A percentile compares a stretch with the other conserved stretches of the same genome.
Evolutionary conservation across 108 stramenopile species (phyloP).

Genomic region (Craspedostauros australis): DNA sequence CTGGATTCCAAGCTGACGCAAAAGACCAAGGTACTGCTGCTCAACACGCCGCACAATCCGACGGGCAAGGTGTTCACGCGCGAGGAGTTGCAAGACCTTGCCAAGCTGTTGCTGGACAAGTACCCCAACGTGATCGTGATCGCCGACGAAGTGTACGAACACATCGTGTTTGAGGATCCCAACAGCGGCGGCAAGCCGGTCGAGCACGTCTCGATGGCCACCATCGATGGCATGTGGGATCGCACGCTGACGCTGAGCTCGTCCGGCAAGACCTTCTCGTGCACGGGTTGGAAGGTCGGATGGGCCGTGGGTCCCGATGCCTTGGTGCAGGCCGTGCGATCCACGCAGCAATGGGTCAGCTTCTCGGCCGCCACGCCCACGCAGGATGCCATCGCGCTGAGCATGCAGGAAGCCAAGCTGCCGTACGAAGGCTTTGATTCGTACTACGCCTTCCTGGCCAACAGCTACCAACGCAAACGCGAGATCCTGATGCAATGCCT

Average conservation of each 20-base stretch:
- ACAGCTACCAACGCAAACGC: conserved; percentile 56
- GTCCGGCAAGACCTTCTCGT: conserved; percentile 85
- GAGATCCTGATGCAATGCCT: conserved; percentile 42
- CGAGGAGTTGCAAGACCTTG: conserved; percentile 66
- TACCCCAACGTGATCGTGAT: conserved; percentile 72
- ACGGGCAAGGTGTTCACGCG: conserved; percentile 93
- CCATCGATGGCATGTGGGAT: conserved; percentile 48
- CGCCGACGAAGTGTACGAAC: conserved; percentile 86
- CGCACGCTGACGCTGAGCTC: conserved; percentile 76
- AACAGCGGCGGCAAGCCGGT: too few relatives aligned
- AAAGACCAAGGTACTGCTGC: conserved; percentile 56
- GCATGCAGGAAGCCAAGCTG: conserved; percentile 38
- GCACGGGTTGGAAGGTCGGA: conserved; percentile 91
- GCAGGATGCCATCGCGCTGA: conserved; percentile 72
- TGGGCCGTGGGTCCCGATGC: conserved; percentile 73
- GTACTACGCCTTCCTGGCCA: conserved; percentile 65
- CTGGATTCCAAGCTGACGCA: conserved; percentile 52
- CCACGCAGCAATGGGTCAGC: conserved; percentile 71
- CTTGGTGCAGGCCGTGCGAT: conserved; percentile 50
- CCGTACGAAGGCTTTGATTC: conserved; percentile 57
- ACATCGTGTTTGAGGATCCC: conserved; percentile 75
- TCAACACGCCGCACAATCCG: conserved; percentile 98
- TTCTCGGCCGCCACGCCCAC: conserved; percentile 80
- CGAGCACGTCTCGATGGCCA: conserved; percentile 62
- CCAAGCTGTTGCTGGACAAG: conserved; percentile 38